These are phyloP conservation scores for Rhytidiadelphus loreus DNA, from an alignment of 225 moss, liverwort and hornwort species.

Conservation along the genomic window DNA sequence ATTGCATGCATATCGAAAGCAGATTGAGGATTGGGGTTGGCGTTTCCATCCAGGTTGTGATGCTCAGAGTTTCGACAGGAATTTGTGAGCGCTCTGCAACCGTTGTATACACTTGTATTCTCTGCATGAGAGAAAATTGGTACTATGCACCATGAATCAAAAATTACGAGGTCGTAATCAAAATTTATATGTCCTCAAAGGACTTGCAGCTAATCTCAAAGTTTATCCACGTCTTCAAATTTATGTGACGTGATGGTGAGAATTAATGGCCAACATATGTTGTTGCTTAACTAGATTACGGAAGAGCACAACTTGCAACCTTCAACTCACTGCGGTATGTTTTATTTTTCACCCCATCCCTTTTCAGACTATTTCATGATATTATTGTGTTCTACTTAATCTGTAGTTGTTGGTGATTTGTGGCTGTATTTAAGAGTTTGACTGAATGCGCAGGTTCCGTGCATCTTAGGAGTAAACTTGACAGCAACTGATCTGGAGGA, in stretches of 20 bases:
- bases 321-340: slow-evolving; percentile 68
- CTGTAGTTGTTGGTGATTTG: neutral
- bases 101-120: neutral
- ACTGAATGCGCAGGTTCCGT: slow-evolving; percentile 58
- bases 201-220: neutral
- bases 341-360: neutral
- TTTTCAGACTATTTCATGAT: neutral
- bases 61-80: slow-evolving; percentile 5
- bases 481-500: slow-evolving; percentile 75
- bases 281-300: slow-evolving; percentile 4
- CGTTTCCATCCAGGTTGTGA: slow-evolving; percentile 25
- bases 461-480: slow-evolving; percentile 68
- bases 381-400: neutral
- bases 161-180: neutral
- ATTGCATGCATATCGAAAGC: slow-evolving; percentile 56
- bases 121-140: neutral
- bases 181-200: neutral
- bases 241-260: neutral
- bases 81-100: slow-evolving; percentile 13
- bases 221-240: neutral
- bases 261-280: neutral
- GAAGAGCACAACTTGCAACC: slow-evolving; percentile 45
- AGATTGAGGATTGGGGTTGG: slow-evolving; percentile 98
- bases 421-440: neutral
- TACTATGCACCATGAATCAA: neutral